These are phyloP conservation scores for Chaetothyriales sp. DNA, from an alignment of 2,329 filamentous ascomycete genomes.

Conservation along the genomic window DNA sequence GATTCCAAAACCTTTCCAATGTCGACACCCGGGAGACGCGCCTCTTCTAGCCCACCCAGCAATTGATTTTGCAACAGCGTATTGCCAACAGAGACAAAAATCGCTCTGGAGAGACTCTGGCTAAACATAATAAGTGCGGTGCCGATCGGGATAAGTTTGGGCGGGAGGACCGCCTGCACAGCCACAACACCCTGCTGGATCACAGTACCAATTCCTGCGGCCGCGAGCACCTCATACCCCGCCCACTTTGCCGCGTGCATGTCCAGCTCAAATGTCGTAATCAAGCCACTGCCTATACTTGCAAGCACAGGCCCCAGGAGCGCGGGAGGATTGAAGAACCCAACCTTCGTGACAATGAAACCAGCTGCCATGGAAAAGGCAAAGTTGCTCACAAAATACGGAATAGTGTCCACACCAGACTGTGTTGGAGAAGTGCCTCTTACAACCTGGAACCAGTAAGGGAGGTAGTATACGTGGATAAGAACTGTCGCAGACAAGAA, in stretches of 20 bases:
- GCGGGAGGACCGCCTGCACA: conserved; percentile 12
- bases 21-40: conserved; percentile 7
- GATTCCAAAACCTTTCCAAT: conserved; percentile 8
- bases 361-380: conserved; percentile 8
- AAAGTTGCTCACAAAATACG: conserved; percentile 12
- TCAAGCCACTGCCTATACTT: conserved; percentile 16
- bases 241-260: conserved; percentile 17
- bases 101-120: conserved; percentile 15
- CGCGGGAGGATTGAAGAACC: conserved; percentile 17
- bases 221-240: conserved; percentile 19
- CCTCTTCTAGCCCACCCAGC: conserved; percentile 3
- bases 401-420: conserved; percentile 18
- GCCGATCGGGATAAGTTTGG: conserved; percentile 13
- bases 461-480: conserved; percentile 19
- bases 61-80: conserved; percentile 14
- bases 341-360: conserved; percentile 14
- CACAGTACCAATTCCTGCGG: conserved; percentile 17
- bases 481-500: conserved; percentile 16
- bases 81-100: conserved; percentile 17
- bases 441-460: conserved; percentile 20
- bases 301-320: conserved; percentile 16
- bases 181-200: conserved; percentile 15
- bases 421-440: conserved; percentile 11
- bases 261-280: conserved; percentile 14
- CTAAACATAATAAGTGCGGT: conserved; percentile 12